Conservation (phyloP, 305 asterid genomes). For the Fraxinus baroniana region DNA sequence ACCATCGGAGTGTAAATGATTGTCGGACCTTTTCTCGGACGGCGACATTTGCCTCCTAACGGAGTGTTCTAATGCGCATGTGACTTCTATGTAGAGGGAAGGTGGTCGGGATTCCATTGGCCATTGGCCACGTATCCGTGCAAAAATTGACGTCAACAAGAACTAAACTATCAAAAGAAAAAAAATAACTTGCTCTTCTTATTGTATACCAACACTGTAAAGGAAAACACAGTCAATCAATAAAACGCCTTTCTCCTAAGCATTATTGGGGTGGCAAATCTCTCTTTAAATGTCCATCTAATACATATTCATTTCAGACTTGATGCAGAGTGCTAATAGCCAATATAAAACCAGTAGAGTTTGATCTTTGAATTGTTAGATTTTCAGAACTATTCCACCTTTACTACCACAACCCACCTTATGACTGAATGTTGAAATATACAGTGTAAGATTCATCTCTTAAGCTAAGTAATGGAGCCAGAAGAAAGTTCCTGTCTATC, state of each 20-base stretch:
- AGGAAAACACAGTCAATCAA: not conserved
- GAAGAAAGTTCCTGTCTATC: slow-evolving; percentile 44
- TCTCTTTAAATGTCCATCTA: not conserved
- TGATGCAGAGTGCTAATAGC: not conserved
- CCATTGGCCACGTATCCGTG: not conserved
- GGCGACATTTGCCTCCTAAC: not conserved
- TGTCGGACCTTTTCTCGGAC: not conserved
- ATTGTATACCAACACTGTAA: not conserved
- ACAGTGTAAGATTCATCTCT: slow-evolving; percentile 83
- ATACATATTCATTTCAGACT: not conserved
- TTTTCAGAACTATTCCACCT: not conserved
- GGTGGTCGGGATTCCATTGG: not conserved
- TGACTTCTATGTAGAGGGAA: not conserved
- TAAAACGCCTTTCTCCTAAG: not conserved
- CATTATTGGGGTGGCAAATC: not conserved
- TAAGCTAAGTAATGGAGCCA: slow-evolving; percentile 60
- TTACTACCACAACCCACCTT: not conserved
- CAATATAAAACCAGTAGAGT: not conserved
- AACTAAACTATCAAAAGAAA: not conserved
- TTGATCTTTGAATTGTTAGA: not conserved
- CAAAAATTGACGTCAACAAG: not conserved
- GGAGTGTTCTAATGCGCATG: not conserved
- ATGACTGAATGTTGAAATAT: slow-evolving; percentile 50
- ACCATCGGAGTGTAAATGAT: not conserved
- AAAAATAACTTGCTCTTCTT: not conserved